Evolutionary conservation across 2,329 filamentous ascomycete species (phyloP), one percentile per base, ranked within the genome.

Genomic region (Lojkania enalia): DNA sequence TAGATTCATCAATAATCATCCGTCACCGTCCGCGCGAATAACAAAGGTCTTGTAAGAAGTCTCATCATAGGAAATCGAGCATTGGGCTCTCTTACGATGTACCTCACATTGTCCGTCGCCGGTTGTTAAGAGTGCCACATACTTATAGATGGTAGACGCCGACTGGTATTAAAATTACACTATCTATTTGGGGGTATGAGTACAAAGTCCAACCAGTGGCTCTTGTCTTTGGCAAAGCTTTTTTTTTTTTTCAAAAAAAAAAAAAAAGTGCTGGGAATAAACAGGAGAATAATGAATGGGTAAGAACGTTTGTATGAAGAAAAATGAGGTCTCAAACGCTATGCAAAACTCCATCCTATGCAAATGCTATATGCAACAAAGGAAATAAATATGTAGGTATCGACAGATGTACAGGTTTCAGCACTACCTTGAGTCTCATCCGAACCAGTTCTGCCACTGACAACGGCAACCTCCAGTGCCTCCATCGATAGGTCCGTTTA

Each of bases 401-500:
- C 23, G n/a, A 27, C 23, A 27, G 23, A 27, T 27, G n/a, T 27
- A 27, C 23, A 16, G 30, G 30, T 16, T 6, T 11, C 11, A 33
- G 30, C 14, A 9, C 6, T 7, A 33, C 30, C n/a, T n/a, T n/a
- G n/a, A n/a, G n/a, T n/a, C n/a, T n/a, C 16, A 33, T 9, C 11
- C 30, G 37, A 68, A 49, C 70, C 72, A 84, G 64, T 83, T 84
- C 61, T 75, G 71, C 80, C 81, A 85, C 54, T 74, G 67, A 63
- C 82, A 85, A n/a, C 58, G 58, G 70, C 82, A 85, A 0, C 82
- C 82, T 5, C 81, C 81, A 4, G 67, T 74, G 1, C 82, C 82
- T 1, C 82, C 82, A 66, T 84, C 82, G 45, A 82, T 74, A 21
- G 63, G 52, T 1, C 79, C 79, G 4, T 45, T 61, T 4, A 66